phyloP scores from a whole-genome alignment of 371 early-diverging fungal genomes.

The Quaeritorhiza haematococci region DNA sequence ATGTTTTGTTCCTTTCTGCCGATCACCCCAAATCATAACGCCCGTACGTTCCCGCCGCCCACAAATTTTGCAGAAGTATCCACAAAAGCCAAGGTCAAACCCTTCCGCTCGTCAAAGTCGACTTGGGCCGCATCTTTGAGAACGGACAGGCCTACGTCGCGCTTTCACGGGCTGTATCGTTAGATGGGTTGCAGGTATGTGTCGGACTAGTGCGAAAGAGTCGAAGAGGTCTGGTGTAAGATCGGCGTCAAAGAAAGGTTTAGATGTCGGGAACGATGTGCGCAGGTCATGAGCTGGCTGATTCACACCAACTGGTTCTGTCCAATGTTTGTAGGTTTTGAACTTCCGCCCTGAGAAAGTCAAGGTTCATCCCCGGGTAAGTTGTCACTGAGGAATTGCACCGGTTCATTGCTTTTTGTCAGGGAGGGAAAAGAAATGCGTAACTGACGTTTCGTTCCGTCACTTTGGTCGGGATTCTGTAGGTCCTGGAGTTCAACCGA shows the following conservation, averaged over 20 bases:
- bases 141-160: conserved; percentile 90
- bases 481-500: too few relatives aligned
- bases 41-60: too few relatives aligned
- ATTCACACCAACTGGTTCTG: neutral
- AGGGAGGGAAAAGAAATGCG: too few relatives aligned
- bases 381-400: too few relatives aligned
- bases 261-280: too few relatives aligned
- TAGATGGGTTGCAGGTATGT: conserved; percentile 23
- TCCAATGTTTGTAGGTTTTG: conserved; percentile 50
- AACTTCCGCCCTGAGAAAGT: conserved; percentile 64
- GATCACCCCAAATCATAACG: neutral
- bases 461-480: too few relatives aligned
- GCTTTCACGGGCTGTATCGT: conserved; percentile 66
- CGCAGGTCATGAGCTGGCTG: conserved; percentile 31
- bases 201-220: neutral
- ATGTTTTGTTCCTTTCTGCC: neutral
- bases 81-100: conserved; percentile 94
- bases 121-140: conserved; percentile 74
- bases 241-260: too few relatives aligned
- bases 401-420: too few relatives aligned
- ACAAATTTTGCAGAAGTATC: conserved; percentile 40
- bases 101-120: conserved; percentile 68
- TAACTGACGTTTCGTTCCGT: too few relatives aligned
- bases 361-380: conserved; percentile 68
- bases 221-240: neutral